Percentiles rank a stretch among this genome's conserved stretches.
These are phyloP conservation scores for Umbelopsis vinacea DNA, from an alignment of 192 early-diverging fungal species.

Conservation along the genomic window DNA sequence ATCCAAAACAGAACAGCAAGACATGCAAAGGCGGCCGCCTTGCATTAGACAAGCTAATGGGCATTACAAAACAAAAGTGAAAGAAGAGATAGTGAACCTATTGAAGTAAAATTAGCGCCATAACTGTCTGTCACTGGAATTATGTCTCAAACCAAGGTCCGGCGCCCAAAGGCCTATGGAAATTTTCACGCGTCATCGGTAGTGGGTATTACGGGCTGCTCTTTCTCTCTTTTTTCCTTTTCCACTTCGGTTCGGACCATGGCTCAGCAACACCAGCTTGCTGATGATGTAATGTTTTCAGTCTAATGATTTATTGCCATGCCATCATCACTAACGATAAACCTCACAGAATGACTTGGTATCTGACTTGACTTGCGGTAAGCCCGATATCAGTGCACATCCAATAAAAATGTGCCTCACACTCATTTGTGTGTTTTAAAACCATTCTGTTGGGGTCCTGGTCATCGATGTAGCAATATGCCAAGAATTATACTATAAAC, in stretches of 20 bases:
- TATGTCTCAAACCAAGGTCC: not conserved
- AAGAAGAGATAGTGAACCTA: not conserved
- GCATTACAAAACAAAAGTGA: not conserved
- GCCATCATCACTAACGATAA: too few relatives aligned
- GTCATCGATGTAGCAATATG: not conserved
- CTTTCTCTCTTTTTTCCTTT: too few relatives aligned
- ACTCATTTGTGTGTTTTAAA: not conserved
- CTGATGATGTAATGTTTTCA: not conserved
- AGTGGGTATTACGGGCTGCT: too few relatives aligned
- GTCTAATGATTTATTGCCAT: too few relatives aligned
- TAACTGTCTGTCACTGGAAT: too few relatives aligned
- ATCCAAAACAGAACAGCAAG: not conserved
- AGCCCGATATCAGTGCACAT: not conserved
- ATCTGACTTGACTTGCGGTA: slow-evolving; percentile 20
- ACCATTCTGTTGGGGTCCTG: not conserved
- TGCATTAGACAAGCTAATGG: slow-evolving; percentile 1
- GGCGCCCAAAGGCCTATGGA: too few relatives aligned
- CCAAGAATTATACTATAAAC: slow-evolving; percentile 14
- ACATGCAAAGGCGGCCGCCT: slow-evolving; percentile 9
- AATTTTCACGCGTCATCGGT: too few relatives aligned
- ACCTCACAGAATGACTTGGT: not conserved
- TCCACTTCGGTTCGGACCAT: too few relatives aligned
- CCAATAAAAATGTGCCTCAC: too few relatives aligned
- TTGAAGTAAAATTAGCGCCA: not conserved
- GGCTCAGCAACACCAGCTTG: not conserved